These are phyloP conservation scores for Trichopus zeylanicus DNA, from an alignment of 116 monocot genomes.

Conservation along the genomic window DNA sequence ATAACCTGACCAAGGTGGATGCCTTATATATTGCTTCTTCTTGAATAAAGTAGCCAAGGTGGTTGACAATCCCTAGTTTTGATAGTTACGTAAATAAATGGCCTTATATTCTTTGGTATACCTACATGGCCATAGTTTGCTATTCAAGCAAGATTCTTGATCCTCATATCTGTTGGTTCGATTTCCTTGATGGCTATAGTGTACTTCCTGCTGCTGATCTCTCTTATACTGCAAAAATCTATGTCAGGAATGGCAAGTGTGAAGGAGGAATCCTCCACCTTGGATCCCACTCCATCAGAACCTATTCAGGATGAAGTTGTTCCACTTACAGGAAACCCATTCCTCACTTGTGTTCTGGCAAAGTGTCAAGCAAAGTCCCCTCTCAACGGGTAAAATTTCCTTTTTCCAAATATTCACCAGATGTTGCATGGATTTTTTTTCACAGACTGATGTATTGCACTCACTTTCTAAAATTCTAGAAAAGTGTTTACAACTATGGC, in stretches of 20 bases:
- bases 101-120: no score
- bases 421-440: no score
- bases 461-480: no score
- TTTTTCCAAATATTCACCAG: no score
- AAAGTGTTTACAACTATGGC: no score
- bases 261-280: background rate
- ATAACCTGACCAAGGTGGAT: background rate
- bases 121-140: no score
- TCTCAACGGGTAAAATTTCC: constrained; percentile 8
- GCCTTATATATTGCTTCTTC: background rate
- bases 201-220: background rate
- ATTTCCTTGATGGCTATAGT: background rate
- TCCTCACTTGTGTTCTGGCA: constrained; percentile 13
- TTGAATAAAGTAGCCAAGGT: background rate
- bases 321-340: constrained; percentile 24
- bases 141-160: no score
- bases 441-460: no score
- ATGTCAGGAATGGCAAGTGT: background rate
- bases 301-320: constrained; percentile 1
- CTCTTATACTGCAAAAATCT: background rate
- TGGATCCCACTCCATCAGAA: background rate
- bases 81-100: no score
- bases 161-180: no score
- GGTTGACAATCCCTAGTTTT: no score
- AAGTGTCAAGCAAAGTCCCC: constrained; percentile 1